These are phyloP conservation scores for Rosa multiflora DNA, from an alignment of 306 rosid species.

Conservation along the genomic window DNA sequence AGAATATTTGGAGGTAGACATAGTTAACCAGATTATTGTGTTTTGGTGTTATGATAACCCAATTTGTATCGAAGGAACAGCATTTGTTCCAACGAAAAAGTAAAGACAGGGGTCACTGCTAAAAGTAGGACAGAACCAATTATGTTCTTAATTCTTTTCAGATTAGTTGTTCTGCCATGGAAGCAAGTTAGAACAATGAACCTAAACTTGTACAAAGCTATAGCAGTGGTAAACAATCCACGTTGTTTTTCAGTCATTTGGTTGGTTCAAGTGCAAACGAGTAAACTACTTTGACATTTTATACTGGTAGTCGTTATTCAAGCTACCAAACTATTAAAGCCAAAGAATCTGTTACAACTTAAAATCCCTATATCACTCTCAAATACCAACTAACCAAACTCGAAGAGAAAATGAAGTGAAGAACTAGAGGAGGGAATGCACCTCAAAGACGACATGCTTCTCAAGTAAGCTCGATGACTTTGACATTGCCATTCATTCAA, in stretches of 20 bases:
- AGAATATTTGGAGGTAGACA: neutral
- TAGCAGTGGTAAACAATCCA: neutral
- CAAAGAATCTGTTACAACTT: neutral
- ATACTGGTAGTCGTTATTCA: neutral
- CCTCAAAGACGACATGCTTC: neutral
- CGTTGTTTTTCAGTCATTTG: neutral
- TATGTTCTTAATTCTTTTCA: slow-evolving; percentile 9
- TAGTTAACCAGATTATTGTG: neutral
- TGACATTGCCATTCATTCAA: neutral
- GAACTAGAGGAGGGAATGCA: neutral
- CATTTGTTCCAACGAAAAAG: neutral
- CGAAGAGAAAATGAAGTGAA: neutral
- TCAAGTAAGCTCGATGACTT: neutral
- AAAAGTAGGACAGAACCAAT: neutral
- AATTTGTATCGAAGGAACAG: slow-evolving; percentile 4
- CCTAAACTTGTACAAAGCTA: neutral
- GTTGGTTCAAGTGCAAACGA: neutral
- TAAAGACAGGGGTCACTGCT: neutral
- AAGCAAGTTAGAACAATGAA: neutral
- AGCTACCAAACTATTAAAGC: neutral
- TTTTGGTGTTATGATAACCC: neutral
- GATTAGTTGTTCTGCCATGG: neutral
- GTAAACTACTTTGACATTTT: neutral
- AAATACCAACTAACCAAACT: neutral
- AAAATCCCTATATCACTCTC: no score